These are phyloP conservation scores for Podaxis sp. DNA, from an alignment of 768 basidiomycete species.

Conservation along the genomic window DNA sequence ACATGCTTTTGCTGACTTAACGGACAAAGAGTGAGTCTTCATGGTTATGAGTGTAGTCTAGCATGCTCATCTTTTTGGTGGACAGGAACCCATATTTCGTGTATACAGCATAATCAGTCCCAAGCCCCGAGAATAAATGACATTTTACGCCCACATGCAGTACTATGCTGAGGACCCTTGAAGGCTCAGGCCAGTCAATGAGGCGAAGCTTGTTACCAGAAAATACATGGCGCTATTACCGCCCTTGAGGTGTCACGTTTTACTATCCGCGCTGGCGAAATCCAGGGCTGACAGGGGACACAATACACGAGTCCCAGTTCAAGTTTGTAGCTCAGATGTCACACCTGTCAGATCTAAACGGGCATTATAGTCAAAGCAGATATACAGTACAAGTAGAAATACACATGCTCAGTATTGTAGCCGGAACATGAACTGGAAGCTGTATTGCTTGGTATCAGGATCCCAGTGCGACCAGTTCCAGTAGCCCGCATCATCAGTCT, in stretches of 20 bases:
- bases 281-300: no score
- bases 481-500: conserved; percentile 83
- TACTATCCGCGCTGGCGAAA: no score
- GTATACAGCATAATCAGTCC: conserved; percentile 14
- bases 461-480: conserved; percentile 99
- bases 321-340: neutral
- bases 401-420: conserved; percentile 38
- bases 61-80: neutral
- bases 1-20: conserved; percentile 63
- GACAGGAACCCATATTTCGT: conserved; percentile 16
- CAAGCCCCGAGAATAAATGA: conserved; percentile 2
- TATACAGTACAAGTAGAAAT: conserved; percentile 2
- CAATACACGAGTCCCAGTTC: no score
- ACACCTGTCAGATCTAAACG: neutral
- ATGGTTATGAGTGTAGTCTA: neutral
- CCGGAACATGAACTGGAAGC: conserved; percentile 96
- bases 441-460: conserved; percentile 97
- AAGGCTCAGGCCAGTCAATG: no score
- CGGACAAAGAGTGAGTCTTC: conserved; percentile 56
- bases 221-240: no score
- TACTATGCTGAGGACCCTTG: no score
- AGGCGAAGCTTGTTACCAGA: no score
- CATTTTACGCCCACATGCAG: neutral
- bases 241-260: no score
- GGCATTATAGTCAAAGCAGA: conserved; percentile 10